A percentile compares a stretch with the other conserved stretches of the same genome.
phyloP scores from a whole-genome alignment of 495 filamentous ascomycete species.

The Physcia stellaris region DNA sequence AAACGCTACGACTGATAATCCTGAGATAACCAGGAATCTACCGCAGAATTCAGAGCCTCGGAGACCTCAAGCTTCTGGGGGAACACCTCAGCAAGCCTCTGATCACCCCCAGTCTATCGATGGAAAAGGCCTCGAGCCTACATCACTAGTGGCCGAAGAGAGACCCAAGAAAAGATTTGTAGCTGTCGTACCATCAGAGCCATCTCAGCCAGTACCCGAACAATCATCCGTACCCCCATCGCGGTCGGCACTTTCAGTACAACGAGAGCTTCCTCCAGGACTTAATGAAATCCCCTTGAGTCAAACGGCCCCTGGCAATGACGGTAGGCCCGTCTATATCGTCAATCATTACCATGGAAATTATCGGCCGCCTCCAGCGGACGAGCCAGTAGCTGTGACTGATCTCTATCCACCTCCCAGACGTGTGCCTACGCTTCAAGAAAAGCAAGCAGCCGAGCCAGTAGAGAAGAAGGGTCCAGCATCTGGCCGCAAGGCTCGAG shows the following conservation, averaged over 20 bases:
- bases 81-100: neutral
- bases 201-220: no score
- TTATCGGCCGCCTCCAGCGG: neutral
- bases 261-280: no score
- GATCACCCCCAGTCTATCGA: neutral
- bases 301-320: neutral
- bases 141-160: slow-evolving; percentile 9
- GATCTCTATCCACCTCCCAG: slow-evolving; percentile 18
- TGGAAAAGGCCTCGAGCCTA: neutral
- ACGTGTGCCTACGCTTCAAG: slow-evolving; percentile 38
- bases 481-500: slow-evolving; percentile 30
- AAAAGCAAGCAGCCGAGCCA: slow-evolving; percentile 47
- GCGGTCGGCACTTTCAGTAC: no score
- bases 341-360: slow-evolving; percentile 4
- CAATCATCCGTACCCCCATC: no score
- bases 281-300: slow-evolving; percentile 27
- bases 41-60: slow-evolving; percentile 16
- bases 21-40: neutral
- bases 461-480: slow-evolving; percentile 43
- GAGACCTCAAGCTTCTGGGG: neutral
- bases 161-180: slow-evolving; percentile 19
- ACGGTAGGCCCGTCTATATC: neutral
- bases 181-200: slow-evolving; percentile 18
- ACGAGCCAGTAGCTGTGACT: slow-evolving; percentile 17
- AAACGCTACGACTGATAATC: no score